A percentile compares a stretch with the other conserved stretches of the same genome.
phyloP scores from a whole-genome alignment of 495 filamentous ascomycete genomes.

The Daldinia loculata region DNA sequence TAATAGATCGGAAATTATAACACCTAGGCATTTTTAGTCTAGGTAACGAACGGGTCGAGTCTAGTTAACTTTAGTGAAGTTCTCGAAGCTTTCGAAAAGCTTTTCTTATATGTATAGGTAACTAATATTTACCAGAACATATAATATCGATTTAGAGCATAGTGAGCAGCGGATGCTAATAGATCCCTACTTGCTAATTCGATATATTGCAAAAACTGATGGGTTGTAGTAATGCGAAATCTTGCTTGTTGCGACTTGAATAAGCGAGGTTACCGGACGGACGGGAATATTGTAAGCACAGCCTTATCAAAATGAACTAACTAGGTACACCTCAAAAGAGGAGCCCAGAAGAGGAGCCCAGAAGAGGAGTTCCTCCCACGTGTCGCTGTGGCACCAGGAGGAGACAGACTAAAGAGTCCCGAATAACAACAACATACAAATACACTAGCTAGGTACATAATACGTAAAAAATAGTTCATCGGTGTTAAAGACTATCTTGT shows the following conservation, averaged over 20 bases:
- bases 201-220: not conserved
- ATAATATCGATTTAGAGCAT: no score
- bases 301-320: not conserved
- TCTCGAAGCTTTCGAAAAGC: not conserved
- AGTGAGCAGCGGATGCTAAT: no score
- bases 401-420: no score
- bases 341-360: not conserved
- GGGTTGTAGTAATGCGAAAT: no score
- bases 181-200: not conserved
- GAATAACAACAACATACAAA: no score
- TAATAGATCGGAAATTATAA: no score
- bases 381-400: not conserved
- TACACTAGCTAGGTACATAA: no score
- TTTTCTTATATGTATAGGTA: not conserved
- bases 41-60: no score
- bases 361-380: not conserved
- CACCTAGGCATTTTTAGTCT: no score
- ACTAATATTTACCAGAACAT: not conserved
- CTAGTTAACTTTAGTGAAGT: not conserved
- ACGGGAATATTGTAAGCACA: not conserved
- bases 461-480: slow-evolving; percentile 2
- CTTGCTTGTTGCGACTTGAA: not conserved
- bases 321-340: not conserved
- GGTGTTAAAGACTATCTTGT: slow-evolving; percentile 27
- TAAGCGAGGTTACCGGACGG: not conserved